Evolutionary conservation across 192 early-diverging fungal genomes (phyloP), one percentile per base, ranked within the genome.

Genomic region (Coemansia sp.): DNA sequence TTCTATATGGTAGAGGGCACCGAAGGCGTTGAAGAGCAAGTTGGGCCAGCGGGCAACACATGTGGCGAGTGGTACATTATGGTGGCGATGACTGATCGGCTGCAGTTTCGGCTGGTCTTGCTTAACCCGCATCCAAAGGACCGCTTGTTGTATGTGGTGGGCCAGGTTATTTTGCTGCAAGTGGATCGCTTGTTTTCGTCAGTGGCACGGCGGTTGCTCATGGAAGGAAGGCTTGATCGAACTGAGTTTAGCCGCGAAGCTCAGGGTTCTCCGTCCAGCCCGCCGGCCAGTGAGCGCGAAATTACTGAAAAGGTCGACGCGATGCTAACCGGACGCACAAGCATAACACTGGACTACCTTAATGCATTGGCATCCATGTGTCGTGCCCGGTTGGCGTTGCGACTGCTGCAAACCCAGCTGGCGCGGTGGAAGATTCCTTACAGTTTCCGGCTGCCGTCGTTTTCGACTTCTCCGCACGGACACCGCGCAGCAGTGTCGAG

Each of bases 1-100:
- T 79, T 79, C 63, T 80, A 80, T 50, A 70, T 70, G 68, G 63
- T 80, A 35, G 77, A 80, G 51, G 76, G 76, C 56, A 73, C 71
- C 9, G 76, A 80, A 35, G 77, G 77, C 58, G 68, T 65, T 11
- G 68, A 69, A 22, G 73, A 69, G 60, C 68, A 76, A 51, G 52
- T 15, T 23, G 51, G 47, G 56, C 68, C 69, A 45, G 39, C 11
- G 8, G 51, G 47, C 60, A 37, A 27, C 17, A 29, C 51, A 2
- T 29, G 56, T 35, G 73, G 70, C 41, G 73, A 72, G 60, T 81
- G 79, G 79, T 72, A 76, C 23, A 53, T 81, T 21, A 81, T 81
- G 79, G 79, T 72, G 0, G 73, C 70, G 14, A 81, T 81, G 79
- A 70, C 74, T 4, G 74, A 81, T 37, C 73, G 74, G 24, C 62